Base-by-base conservation (phyloP, 768 basidiomycete genomes). In the Pleurotus ostreatus region DNA sequence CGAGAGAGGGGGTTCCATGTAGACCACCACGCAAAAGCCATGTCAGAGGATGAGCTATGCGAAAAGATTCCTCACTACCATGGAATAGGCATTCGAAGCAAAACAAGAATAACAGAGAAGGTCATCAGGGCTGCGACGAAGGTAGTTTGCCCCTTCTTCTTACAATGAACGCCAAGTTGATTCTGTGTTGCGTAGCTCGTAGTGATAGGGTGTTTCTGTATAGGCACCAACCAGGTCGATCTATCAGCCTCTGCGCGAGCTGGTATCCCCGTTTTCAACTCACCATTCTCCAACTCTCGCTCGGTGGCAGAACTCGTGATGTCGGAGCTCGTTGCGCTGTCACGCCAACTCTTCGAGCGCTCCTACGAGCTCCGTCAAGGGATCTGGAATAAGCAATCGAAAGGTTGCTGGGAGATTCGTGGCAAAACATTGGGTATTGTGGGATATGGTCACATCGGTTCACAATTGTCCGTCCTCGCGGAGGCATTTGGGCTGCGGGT, bases 291-390 rank as follows among this genome's bases (percentile, higher is more conserved):
- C 68, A 98, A 97, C 78, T 98, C 97, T 30, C 92, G 97, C 63
- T 98, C 97, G 1, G 97, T 99, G 55, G 97, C 97, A 40, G 97
- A 99, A 74, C 85, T 99, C 47, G 97, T 99, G 71, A 84, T 99
- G 72, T 80, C 86, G 57, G 97, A 99, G 72, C 80, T 98, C 65
- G 83, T 99, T 65, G 89, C 89, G 3, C 86, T 99, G 60, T 96
- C 96, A 3, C 88, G 97, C 22, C 97, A 99, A 68, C 83, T 96
- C 63, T 85, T 86, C 63, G 91, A 99, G 72, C 89, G 97, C 55
- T 75, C 88, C 20, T 83, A 78, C 62, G 97, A 99, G 75, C 81
- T 99, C 76, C 86, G 84, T 55, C 78, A 84, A 34, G 97, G 97
- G 46, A 71, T 89, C 65, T 99, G 97, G 97, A 98, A 99, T 80